Evolutionary conservation across 2,329 filamentous ascomycete genomes (phyloP).

Genomic region (Colletotrichum viniferum): DNA sequence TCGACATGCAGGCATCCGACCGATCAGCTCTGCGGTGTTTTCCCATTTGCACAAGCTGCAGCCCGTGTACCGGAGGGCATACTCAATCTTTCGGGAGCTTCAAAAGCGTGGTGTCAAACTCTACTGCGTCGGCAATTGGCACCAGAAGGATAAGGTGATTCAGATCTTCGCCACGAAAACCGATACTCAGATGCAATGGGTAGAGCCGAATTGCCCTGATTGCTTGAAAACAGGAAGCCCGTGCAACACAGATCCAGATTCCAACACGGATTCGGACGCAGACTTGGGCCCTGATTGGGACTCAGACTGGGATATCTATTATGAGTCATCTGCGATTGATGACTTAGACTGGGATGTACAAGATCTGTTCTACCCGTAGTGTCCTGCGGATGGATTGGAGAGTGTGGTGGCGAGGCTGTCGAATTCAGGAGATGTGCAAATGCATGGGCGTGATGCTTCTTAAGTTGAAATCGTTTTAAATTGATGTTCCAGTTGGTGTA

Average conservation of each 20-base stretch:
- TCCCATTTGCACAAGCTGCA: neutral
- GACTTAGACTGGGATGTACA: neutral
- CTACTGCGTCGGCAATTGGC: neutral
- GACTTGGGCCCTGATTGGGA: neutral
- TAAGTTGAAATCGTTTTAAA: neutral
- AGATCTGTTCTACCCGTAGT: neutral
- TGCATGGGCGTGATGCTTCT: fast-evolving
- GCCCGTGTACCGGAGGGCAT: neutral
- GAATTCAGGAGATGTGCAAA: neutral
- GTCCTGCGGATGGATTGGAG: fast-evolving
- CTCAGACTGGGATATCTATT: neutral
- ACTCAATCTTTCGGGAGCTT: neutral
- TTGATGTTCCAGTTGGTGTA: neutral
- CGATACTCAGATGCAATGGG: neutral
- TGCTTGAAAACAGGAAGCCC: neutral
- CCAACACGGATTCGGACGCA: neutral
- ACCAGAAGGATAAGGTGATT: neutral
- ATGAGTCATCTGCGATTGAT: neutral
- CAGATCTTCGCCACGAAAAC: neutral
- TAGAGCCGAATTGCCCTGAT: neutral
- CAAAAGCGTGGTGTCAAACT: neutral
- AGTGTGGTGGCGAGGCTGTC: neutral
- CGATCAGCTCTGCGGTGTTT: neutral
- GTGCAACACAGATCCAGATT: neutral
- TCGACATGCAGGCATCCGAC: neutral